phyloP scores from a whole-genome alignment of 345 rosid genomes.

The Populus euphratica region DNA sequence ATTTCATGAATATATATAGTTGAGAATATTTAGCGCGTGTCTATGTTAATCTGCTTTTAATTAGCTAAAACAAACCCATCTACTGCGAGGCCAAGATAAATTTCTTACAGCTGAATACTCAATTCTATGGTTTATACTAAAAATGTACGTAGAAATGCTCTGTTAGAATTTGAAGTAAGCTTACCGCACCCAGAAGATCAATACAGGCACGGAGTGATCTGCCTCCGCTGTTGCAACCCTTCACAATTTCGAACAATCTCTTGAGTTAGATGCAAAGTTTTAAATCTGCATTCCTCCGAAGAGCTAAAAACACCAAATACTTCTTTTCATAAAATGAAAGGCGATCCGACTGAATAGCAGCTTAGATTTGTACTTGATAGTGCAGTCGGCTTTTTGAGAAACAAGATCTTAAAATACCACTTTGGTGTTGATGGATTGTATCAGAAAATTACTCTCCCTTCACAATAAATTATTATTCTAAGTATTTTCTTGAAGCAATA shows the following conservation, averaged over 20 bases:
- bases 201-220: neutral
- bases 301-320: neutral
- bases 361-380: no score
- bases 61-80: neutral
- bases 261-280: neutral
- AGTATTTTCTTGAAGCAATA: no score
- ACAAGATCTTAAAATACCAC: no score
- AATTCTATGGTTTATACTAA: no score
- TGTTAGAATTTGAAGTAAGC: neutral
- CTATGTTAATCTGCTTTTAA: neutral
- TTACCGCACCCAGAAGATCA: neutral
- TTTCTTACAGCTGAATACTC: neutral
- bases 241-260: neutral
- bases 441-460: no score
- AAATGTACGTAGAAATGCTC: neutral
- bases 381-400: no score
- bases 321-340: neutral
- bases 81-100: neutral
- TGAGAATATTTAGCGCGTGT: no score
- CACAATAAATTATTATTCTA: no score
- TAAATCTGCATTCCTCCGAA: neutral
- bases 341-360: no score
- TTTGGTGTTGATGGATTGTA: no score
- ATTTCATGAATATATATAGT: no score
- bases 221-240: neutral